A percentile compares a stretch with the other conserved stretches of the same genome.
Evolutionary conservation across 371 early-diverging fungal genomes (phyloP).

Genomic region (Mortierella sp.): DNA sequence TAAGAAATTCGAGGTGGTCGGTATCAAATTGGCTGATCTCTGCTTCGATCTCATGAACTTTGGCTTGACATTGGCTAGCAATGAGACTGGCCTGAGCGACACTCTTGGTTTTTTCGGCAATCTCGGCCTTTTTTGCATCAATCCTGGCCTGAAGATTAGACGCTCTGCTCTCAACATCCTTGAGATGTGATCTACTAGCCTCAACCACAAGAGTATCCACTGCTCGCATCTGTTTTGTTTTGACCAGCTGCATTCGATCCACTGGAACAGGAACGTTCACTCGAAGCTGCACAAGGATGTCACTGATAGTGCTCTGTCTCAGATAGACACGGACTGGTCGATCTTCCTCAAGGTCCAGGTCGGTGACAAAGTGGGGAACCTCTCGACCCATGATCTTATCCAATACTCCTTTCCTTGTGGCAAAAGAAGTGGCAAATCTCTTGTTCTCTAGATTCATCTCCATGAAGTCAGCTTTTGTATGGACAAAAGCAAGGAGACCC

Average conservation of each 20-base stretch:
- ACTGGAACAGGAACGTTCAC: constrained; percentile 7
- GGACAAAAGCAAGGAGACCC: constrained; percentile 13
- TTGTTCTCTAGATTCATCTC: neutral
- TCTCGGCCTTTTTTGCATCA: too few relatives aligned
- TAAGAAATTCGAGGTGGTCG: neutral
- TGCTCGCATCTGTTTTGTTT: constrained; percentile 9
- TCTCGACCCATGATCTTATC: constrained; percentile 7
- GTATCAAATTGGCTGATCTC: neutral
- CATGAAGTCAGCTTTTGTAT: constrained; percentile 1
- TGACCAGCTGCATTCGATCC: constrained; percentile 4
- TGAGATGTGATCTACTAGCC: too few relatives aligned
- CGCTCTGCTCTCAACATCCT: too few relatives aligned
- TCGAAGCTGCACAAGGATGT: constrained; percentile 1
- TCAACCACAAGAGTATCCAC: neutral
- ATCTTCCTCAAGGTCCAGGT: constrained; percentile 15
- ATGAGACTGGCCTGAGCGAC: too few relatives aligned
- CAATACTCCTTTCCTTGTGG: neutral
- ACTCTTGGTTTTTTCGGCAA: too few relatives aligned
- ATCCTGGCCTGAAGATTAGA: too few relatives aligned
- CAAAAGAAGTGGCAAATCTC: too few relatives aligned
- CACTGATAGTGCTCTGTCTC: constrained; percentile 5
- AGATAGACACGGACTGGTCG: constrained; percentile 1
- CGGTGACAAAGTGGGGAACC: constrained; percentile 1
- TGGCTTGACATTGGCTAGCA: too few relatives aligned
- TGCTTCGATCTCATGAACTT: too few relatives aligned